A percentile compares a stretch with the other conserved stretches of the same genome.
These are phyloP conservation scores for Cutaneotrichosporon sp. DNA, from an alignment of 1,284 basidiomycete species.

Conservation along the genomic window DNA sequence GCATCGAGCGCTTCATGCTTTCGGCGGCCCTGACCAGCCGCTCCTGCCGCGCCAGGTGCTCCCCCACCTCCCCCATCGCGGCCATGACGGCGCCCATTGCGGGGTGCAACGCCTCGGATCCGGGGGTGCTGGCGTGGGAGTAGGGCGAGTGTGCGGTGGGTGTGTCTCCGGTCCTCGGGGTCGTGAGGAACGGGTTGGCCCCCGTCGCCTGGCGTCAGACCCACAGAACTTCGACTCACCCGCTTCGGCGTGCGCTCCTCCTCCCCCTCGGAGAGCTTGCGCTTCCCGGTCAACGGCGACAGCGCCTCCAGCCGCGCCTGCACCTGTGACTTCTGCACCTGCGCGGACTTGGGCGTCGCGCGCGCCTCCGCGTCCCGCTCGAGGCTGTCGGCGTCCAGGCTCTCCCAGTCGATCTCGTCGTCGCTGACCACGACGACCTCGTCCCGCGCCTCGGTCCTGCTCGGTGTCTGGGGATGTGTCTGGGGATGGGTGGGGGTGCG, in stretches of 20 bases:
- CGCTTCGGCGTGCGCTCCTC: conserved; percentile 4
- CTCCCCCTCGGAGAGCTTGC: conserved; percentile 13
- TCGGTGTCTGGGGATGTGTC: not conserved
- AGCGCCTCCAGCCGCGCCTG: conserved; percentile 9
- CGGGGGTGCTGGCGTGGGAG: not conserved
- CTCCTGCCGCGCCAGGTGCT: conserved; percentile 45
- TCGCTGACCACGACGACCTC: conserved; percentile 9
- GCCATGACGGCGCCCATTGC: conserved; percentile 32
- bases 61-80: conserved; percentile 35
- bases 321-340: not conserved
- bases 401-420: conserved; percentile 40
- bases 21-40: conserved; percentile 42
- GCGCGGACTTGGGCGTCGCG: not conserved
- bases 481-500: not conserved
- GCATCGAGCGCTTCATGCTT: conserved; percentile 43
- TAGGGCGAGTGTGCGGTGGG: conserved; percentile 5
- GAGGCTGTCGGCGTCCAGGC: conserved; percentile 40
- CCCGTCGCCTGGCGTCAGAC: not conserved
- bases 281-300: conserved; percentile 4
- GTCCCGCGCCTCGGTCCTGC: no score
- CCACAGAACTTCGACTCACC: not conserved
- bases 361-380: conserved; percentile 34
- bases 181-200: conserved; percentile 18
- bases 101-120: conserved; percentile 24
- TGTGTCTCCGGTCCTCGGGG: not conserved